phyloP scores from a whole-genome alignment of 345 rosid genomes.

The Arabis hirsuta region DNA sequence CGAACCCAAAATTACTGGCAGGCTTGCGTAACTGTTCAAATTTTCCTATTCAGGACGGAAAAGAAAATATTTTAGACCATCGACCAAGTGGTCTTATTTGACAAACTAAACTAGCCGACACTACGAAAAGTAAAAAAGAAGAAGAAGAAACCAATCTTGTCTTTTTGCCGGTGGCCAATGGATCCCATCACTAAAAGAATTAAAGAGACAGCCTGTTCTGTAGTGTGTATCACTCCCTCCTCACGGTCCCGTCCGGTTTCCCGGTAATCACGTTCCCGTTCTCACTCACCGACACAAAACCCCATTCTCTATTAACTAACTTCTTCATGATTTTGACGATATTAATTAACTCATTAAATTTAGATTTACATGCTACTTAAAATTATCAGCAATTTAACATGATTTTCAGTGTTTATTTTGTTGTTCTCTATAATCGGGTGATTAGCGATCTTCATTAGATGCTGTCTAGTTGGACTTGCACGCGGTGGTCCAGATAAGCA shows the following conservation, averaged over 20 bases:
- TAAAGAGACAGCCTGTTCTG: constrained; percentile 33
- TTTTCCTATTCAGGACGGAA: constrained; percentile 17
- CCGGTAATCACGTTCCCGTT: constrained; percentile 36
- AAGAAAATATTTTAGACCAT: constrained; percentile 15
- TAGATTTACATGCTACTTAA: background rate
- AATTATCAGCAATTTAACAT: background rate
- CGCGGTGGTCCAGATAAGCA: constrained; percentile 46
- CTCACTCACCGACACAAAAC: constrained; percentile 39
- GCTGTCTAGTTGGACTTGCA: constrained; percentile 40
- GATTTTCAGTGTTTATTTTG: no score
- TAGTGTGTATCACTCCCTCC: background rate
- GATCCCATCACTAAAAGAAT: constrained; percentile 36
- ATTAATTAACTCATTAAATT: background rate
- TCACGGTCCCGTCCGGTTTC: constrained; percentile 19
- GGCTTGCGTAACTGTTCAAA: background rate
- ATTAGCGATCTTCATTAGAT: constrained; percentile 26
- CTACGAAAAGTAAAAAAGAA: background rate
- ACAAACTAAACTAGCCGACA: constrained; percentile 30
- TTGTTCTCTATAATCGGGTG: background rate
- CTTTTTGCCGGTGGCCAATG: constrained; percentile 39
- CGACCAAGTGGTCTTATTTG: constrained; percentile 22
- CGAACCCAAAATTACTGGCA: no score
- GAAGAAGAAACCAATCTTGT: constrained; percentile 27
- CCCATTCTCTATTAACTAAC: background rate
- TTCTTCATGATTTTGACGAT: constrained; percentile 6